Evolutionary conservation across 495 filamentous ascomycete species (phyloP), one percentile per base, ranked within the genome.

Genomic region (Astrothelium subdiscretum): DNA sequence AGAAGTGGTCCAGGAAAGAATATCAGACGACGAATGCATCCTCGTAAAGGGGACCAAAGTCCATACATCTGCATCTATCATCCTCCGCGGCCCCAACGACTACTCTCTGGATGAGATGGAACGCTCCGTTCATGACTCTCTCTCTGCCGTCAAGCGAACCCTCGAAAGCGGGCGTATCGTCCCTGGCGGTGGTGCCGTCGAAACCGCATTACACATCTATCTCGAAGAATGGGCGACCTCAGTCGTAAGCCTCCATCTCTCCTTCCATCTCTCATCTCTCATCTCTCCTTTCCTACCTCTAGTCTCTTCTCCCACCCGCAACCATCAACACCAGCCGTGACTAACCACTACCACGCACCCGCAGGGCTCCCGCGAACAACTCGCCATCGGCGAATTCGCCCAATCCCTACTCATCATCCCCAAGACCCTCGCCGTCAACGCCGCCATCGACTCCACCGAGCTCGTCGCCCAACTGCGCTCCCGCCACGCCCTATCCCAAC

Each of bases 101-200:
- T 97, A 87, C 81, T 87, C 88, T 64, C 85, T 99, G 54, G 94
- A 99, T 71, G 94, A 99, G 79, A 99, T 99, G 94, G 94, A 99
- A 80, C 86, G 94, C 63, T 97, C 94, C 4, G 84, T 98, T 40
- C 94, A 98, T 76, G 94, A 98, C 76, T 95, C 92, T 57, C 81
- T 98, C 20, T 96, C 90, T 64, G 95, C 92, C 60, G 89, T 98
- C 63, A 98, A 98, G 85, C 85, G 94, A 51, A 97, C 95, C 24
- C 80, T 99, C 42, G 94, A 99, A 79, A 95, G 90, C 73, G 94
- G 94, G 59, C 91, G 88, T 75, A 92, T 99, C 62, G 94, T 99
- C 35, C 94, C 94, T 35, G 94, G 94, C 58, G 94, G 92, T 67
- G 94, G 92, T 67, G 95, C 94, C 13, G 95, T 96, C 22, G 94